Base-by-base conservation (phyloP, 768 basidiomycete genomes). In the Leccinum sublutescens region DNA sequence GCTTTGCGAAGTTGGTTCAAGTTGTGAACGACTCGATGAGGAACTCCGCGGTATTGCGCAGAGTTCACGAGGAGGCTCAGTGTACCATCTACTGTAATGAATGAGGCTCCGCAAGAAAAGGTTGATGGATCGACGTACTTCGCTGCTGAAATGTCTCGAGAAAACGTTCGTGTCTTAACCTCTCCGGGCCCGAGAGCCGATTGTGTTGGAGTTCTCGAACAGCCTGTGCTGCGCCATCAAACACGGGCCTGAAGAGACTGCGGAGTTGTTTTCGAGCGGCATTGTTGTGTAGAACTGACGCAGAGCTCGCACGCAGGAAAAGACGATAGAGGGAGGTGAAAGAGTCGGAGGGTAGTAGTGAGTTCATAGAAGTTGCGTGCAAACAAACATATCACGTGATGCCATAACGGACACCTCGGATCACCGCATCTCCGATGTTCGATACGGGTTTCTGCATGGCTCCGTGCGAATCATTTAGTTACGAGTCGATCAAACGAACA, bases 281-380 rank as follows among this genome's bases (percentile, higher is more conserved):
- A 8, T 67, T 68, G 27, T 86, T 78, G 59, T 86, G 80, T 10
- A 88, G 74, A 19, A 87, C 85, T 2, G 86, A 77, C 11, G 84
- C 82, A 19, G 85, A 82, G 21, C 74, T 74, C 21, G 83, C 77
- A 38, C 86, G 79, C 31, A 88, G 72, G 62, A 84, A 78, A 5
- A 89, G 76, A 15, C 87, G 80, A 62, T 88, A 88, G 1, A 86
- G 66, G 59, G 85, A 85, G 11, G 69, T 83, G 62, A 88, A 82
- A 15, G 69, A 65, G 6, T 31, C 11, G 9, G 72, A 40, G 0
- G 77, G 76, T 15, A 25, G 64, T 7, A 25, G 64, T 7, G 4
- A 31, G 27, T 5, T 21, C 69, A 69, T 66, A 5, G 31, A 33
- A 33, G 11, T 19, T 8, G 14, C 19, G 31, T n/a, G 25, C 40